These are phyloP conservation scores for Podaxis sp. DNA, from an alignment of 768 basidiomycete species.

Conservation along the genomic window DNA sequence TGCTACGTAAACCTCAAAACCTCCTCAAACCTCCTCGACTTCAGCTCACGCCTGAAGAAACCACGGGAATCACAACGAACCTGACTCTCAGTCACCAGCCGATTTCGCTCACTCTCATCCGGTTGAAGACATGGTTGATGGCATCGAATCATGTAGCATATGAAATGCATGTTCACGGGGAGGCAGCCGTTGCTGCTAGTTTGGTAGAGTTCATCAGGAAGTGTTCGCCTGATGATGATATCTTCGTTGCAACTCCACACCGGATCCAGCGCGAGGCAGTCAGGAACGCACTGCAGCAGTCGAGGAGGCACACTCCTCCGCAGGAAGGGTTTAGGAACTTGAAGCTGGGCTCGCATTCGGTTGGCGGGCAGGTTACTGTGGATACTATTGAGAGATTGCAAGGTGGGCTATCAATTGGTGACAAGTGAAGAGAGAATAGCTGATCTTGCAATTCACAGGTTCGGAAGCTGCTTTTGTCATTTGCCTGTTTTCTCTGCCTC, in stretches of 20 bases:
- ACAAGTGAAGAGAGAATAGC: background rate
- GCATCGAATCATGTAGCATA: constrained; percentile 38
- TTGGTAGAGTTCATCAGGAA: constrained; percentile 37
- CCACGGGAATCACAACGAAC: constrained; percentile 15
- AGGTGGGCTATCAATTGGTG: constrained; percentile 26
- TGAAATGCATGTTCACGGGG: constrained; percentile 46
- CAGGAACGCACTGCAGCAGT: constrained; percentile 32
- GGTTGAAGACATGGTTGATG: constrained; percentile 33
- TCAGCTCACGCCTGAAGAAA: constrained; percentile 17
- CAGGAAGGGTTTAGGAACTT: constrained; percentile 22
- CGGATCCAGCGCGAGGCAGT: constrained; percentile 53
- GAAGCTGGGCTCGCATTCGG: constrained; percentile 6
- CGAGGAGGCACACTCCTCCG: constrained; percentile 20
- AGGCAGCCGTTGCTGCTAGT: constrained; percentile 46
- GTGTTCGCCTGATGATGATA: constrained; percentile 41
- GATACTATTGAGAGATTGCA: constrained; percentile 53
- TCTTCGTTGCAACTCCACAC: constrained; percentile 54
- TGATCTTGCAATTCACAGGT: constrained; percentile 27
- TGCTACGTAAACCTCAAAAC: constrained; percentile 40
- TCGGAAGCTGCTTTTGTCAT: constrained; percentile 56
- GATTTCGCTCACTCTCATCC: constrained; percentile 45
- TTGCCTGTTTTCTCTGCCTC: constrained; percentile 49
- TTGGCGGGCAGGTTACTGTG: constrained; percentile 35
- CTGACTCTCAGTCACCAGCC: constrained; percentile 29
- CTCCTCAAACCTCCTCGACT: constrained; percentile 27